A percentile compares a stretch with the other conserved stretches of the same genome.
These are phyloP conservation scores for Pseudisothecium myosuroides DNA, from an alignment of 225 moss, liverwort and hornwort genomes.

Conservation along the genomic window DNA sequence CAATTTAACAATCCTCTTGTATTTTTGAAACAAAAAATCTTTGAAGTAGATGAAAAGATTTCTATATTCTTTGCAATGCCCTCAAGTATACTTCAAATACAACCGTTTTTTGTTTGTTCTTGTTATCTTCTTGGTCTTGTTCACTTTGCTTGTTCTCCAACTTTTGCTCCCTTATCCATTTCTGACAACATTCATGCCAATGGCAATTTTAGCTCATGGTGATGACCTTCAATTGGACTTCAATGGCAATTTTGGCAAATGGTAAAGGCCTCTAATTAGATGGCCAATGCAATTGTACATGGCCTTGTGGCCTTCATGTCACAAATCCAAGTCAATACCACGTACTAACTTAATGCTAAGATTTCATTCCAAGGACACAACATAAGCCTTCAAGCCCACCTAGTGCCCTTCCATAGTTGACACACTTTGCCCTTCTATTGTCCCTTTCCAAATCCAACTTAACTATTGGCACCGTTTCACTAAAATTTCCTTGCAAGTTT, in stretches of 20 bases:
- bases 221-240: neutral
- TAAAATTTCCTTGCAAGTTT: neutral
- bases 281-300: neutral
- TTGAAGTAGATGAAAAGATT: neutral
- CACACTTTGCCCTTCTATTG: rapidly evolving
- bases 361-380: neutral
- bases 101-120: rapidly evolving
- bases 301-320: neutral
- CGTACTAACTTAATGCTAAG: neutral
- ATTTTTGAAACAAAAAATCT: neutral
- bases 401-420: rapidly evolving
- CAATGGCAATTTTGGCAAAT: neutral
- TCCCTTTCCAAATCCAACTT: rapidly evolving
- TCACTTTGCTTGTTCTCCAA: neutral
- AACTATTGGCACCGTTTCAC: neutral
- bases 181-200: neutral
- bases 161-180: too few relatives aligned
- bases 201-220: neutral
- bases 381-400: neutral
- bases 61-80: rapidly evolving
- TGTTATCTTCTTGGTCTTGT: neutral
- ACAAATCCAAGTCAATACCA: neutral
- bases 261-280: neutral
- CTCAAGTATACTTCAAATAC: rapidly evolving
- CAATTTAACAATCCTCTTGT: neutral